A percentile compares a stretch with the other conserved stretches of the same genome.
Evolutionary conservation across 257 asterid genomes (phyloP).

Genomic region (Fraxinus quadrangulata): DNA sequence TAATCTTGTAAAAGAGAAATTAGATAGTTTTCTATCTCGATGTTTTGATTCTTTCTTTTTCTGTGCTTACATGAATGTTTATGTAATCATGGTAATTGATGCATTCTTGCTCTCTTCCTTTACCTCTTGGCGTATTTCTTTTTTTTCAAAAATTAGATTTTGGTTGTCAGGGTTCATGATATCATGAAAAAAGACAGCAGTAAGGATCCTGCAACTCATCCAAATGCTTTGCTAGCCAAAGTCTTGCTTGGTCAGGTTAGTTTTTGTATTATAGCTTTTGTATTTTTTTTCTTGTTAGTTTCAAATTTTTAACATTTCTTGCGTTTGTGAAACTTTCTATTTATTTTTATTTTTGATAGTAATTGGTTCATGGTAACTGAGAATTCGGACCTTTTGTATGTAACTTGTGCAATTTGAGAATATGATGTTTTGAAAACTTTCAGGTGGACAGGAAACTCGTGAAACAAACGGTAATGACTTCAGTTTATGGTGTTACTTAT

Average conservation of each 20-base stretch:
- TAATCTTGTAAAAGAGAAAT: conserved; percentile 15
- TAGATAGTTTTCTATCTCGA: neutral
- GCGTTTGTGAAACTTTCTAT: neutral
- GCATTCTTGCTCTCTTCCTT: conserved; percentile 16
- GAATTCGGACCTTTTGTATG: conserved; percentile 8
- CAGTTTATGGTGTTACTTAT: conserved; percentile 97
- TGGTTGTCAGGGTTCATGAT: conserved; percentile 67
- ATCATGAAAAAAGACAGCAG: conserved; percentile 76
- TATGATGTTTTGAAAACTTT: conserved; percentile 32
- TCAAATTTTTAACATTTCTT: neutral
- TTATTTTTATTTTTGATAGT: neutral
- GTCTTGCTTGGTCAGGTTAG: conserved; percentile 78
- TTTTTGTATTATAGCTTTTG: conserved; percentile 16
- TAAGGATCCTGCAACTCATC: conserved; percentile 72
- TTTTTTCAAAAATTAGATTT: conserved; percentile 14
- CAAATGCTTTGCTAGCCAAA: conserved; percentile 72
- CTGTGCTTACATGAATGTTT: conserved; percentile 3
- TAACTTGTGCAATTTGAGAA: conserved; percentile 28
- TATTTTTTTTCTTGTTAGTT: neutral
- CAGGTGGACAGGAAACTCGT: conserved; percentile 95
- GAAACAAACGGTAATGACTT: conserved; percentile 98
- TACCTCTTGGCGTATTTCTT: conserved; percentile 8
- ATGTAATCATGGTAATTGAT: neutral
- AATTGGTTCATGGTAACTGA: conserved; percentile 15
- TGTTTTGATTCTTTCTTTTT: neutral